Percentiles rank a stretch among this genome's conserved stretches.
Conservation (phyloP, 179 eudicot genomes). For the Nepenthes alata region DNA sequence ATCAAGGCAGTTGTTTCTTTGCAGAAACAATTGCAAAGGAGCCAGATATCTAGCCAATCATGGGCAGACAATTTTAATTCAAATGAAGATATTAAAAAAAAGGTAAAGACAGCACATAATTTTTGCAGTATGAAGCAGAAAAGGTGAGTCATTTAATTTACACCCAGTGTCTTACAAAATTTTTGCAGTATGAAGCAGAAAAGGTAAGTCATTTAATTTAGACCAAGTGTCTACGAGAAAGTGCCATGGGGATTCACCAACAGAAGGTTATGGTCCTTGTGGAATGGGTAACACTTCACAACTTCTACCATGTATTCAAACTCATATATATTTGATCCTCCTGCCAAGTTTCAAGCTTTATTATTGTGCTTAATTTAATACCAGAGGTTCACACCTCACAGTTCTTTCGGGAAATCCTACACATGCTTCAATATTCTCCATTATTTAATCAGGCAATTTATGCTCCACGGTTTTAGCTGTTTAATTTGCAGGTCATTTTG, state of each 20-base stretch:
- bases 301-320: not conserved
- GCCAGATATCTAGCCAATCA: not conserved
- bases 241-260: not conserved
- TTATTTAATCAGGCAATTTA: too few species aligned
- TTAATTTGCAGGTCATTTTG: too few species aligned
- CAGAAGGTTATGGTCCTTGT: not conserved
- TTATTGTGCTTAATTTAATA: not conserved
- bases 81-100: not conserved
- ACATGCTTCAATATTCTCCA: too few species aligned
- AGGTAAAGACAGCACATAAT: not conserved
- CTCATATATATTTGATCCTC: not conserved
- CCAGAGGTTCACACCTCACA: too few species aligned
- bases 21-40: not conserved
- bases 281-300: not conserved
- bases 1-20: slow-evolving; percentile 2
- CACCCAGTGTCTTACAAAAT: too few species aligned
- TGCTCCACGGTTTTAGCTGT: too few species aligned
- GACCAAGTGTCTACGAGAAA: too few species aligned
- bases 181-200: not conserved
- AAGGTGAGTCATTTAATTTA: not conserved
- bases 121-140: not conserved
- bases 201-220: not conserved
- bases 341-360: too few species aligned
- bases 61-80: not conserved
- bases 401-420: too few species aligned